phyloP scores from a whole-genome alignment of 768 basidiomycete species.

The Pulveroboletus sp. region DNA sequence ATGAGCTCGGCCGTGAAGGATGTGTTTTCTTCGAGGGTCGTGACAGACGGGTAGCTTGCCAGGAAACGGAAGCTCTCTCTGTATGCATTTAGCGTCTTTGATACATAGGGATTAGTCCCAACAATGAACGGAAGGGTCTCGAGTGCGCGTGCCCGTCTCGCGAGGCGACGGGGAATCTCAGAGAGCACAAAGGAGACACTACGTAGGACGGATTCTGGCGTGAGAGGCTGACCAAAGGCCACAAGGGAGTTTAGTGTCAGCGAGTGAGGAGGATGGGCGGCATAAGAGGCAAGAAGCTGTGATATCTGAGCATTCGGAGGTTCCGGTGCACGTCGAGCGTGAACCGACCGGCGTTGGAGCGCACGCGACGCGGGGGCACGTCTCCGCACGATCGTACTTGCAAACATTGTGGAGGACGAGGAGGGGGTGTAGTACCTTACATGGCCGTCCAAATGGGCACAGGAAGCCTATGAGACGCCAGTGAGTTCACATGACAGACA shows the following conservation, averaged over 20 bases:
- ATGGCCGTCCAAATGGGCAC: neutral
- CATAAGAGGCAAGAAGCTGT: slow-evolving; percentile 58
- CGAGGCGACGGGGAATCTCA: slow-evolving; percentile 75
- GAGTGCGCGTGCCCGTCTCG: slow-evolving; percentile 66
- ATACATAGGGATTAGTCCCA: slow-evolving; percentile 84
- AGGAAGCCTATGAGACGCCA: neutral
- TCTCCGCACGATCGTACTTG: neutral
- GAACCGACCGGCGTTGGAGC: slow-evolving; percentile 14
- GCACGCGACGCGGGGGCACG: neutral
- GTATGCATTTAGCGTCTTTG: slow-evolving; percentile 63
- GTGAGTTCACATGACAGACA: neutral
- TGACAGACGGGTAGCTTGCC: slow-evolving; percentile 61
- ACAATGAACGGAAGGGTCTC: slow-evolving; percentile 83
- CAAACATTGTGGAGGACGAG: slow-evolving; percentile 5
- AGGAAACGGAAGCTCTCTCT: slow-evolving; percentile 65
- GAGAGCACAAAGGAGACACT: slow-evolving; percentile 72
- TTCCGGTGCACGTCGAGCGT: slow-evolving; percentile 41
- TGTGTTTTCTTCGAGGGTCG: slow-evolving; percentile 63
- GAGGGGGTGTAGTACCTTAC: neutral
- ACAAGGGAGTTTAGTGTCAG: slow-evolving; percentile 70
- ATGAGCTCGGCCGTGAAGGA: slow-evolving; percentile 65
- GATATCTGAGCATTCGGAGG: slow-evolving; percentile 50
- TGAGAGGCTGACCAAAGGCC: slow-evolving; percentile 71
- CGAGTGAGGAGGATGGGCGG: slow-evolving; percentile 58
- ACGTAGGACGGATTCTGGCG: slow-evolving; percentile 60